Evolutionary conservation across 345 rosid genomes (phyloP).

Genomic region (Schrenkiella parvula): DNA sequence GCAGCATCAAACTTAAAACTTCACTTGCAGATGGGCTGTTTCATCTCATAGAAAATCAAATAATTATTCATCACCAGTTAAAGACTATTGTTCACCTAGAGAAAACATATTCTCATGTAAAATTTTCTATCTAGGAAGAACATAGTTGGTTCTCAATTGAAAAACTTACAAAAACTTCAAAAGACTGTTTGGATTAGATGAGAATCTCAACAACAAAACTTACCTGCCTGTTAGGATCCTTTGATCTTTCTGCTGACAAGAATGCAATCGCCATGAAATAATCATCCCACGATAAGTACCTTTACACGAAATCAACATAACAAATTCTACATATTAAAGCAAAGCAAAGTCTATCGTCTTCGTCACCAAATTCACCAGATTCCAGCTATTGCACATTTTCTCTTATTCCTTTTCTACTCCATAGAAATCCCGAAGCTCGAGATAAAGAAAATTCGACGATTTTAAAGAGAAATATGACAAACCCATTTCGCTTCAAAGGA

Average conservation of each 20-base stretch:
- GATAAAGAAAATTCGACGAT: neutral
- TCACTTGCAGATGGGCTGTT: neutral
- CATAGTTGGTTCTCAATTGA: neutral
- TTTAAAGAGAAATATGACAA: slow-evolving; percentile 4
- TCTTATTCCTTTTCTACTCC: neutral
- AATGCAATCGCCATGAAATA: slow-evolving; percentile 92
- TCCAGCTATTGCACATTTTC: neutral
- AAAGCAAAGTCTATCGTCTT: neutral
- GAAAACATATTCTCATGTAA: neutral
- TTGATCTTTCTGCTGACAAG: slow-evolving; percentile 78
- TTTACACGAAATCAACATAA: slow-evolving; percentile 22
- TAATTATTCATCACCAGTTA: neutral
- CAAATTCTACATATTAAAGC: neutral
- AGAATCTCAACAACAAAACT: neutral
- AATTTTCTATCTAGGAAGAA: neutral
- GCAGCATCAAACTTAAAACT: neutral
- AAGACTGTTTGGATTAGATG: neutral
- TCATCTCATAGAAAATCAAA: neutral
- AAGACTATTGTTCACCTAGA: neutral
- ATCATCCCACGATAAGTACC: slow-evolving; percentile 94
- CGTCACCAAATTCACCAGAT: neutral
- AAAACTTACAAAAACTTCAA: neutral
- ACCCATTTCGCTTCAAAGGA: slow-evolving; percentile 80
- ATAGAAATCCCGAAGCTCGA: neutral
- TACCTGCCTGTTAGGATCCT: slow-evolving; percentile 98